phyloP scores from a whole-genome alignment of 352 stramenopile species.

The Globisporangium solare region DNA sequence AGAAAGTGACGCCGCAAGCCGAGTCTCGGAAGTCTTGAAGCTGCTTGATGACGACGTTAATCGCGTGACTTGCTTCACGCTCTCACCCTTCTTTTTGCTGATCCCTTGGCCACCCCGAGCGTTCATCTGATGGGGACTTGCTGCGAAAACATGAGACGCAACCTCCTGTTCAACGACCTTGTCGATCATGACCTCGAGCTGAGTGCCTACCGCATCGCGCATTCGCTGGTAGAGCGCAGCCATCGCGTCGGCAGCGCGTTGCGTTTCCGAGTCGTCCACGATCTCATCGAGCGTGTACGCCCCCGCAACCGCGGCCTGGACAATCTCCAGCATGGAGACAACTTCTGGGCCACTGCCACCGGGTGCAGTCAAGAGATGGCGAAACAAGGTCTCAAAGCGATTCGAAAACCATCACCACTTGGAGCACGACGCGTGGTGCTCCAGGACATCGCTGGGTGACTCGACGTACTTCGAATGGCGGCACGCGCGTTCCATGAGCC shows the following conservation, averaged over 20 bases:
- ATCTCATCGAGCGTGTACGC: slow-evolving; percentile 32
- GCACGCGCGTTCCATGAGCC: slow-evolving; percentile 38
- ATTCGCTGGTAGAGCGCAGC: slow-evolving; percentile 22
- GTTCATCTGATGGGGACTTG: too few relatives aligned
- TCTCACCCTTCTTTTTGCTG: background rate
- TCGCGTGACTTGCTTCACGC: too few relatives aligned
- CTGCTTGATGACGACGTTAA: slow-evolving; percentile 10
- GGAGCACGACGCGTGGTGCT: slow-evolving; percentile 29
- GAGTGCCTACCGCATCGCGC: slow-evolving; percentile 17
- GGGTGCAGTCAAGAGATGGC: slow-evolving; percentile 9
- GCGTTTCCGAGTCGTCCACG: slow-evolving; percentile 24
- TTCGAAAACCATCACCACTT: slow-evolving; percentile 48
- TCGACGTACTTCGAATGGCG: slow-evolving; percentile 43
- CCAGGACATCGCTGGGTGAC: slow-evolving; percentile 18
- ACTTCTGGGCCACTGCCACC: slow-evolving; percentile 5
- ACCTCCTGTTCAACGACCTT: slow-evolving; percentile 13
- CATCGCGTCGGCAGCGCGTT: slow-evolving; percentile 9
- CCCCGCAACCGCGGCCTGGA: slow-evolving; percentile 23
- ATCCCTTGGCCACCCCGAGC: too few relatives aligned
- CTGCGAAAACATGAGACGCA: slow-evolving; percentile 4
- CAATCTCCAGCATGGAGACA: slow-evolving; percentile 24
- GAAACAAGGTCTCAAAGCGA: slow-evolving; percentile 26
- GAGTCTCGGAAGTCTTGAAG: slow-evolving; percentile 5
- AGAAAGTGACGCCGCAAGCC: background rate
- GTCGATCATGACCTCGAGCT: slow-evolving; percentile 28